Base-by-base conservation (phyloP, 352 stramenopile species). In the Lagenidium giganteum region DNA sequence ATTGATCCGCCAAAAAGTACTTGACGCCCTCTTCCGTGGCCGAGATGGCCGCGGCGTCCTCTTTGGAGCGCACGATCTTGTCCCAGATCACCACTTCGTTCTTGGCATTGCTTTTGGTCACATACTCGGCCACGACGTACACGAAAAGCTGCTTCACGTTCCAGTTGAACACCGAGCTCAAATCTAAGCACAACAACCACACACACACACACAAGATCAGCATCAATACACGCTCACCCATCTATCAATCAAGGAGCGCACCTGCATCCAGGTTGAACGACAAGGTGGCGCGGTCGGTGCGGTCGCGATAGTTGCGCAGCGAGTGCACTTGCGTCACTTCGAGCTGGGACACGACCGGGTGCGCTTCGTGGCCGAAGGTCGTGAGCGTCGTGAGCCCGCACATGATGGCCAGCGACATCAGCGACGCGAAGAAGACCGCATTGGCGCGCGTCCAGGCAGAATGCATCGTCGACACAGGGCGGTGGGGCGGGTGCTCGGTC, bases 121-220 rank as follows among this genome's bases (percentile, higher is more conserved):
- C 42, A 54, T 89, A 94, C 62, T 91, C 80, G 38, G 82, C 82
- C 41, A 88, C 39, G 38, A 94, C 74, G 73, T 92, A 94, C 57
- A 92, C 79, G 37, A 94, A 94, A 40, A 94, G 57, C 62, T 92
- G 79, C 73, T 92, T 94, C 24, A 89, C 80, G 59, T 94, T 94
- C 82, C 82, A 94, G 56, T 94, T 94, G 70, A 94, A 94, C 21
- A 91, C 80, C 20, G 80, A 90, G 58, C 72, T 83, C 42, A 93
- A 41, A 16, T 93, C 81, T 85, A 33, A 6, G 22, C 5, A 30
- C 13, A 12, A 42, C 14, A 7, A 42, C 5, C 17, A 42, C 20
- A 47, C 8, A 31, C 8, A 43, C n/a, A 24, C 27, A 50, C 20
- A 31, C 18, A 27, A 23, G 21, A 36, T 14, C 7, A 28, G 25